These are phyloP conservation scores for Pichia sp. DNA, from an alignment of 1,139 yeast species.

Conservation along the genomic window DNA sequence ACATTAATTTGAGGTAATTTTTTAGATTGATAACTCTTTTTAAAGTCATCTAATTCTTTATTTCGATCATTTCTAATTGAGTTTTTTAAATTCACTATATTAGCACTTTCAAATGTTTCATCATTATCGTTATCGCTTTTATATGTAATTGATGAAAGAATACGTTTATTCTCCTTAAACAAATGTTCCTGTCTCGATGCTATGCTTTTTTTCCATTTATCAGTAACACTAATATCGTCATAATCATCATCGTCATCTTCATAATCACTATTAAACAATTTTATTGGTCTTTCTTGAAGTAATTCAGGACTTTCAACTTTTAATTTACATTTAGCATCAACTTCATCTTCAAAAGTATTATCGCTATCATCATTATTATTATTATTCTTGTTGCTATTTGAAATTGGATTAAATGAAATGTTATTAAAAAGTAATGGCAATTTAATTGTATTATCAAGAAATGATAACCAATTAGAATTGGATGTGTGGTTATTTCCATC, in stretches of 20 bases:
- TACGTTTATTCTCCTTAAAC: conserved; percentile 2
- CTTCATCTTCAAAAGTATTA: conserved; percentile 4
- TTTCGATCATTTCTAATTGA: conserved; percentile 8
- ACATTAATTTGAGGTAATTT: conserved; percentile 15
- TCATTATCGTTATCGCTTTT: conserved; percentile 8
- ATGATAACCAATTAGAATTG: conserved; percentile 4
- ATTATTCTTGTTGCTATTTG: not conserved
- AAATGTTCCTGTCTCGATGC: conserved; percentile 13
- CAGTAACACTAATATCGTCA: not conserved
- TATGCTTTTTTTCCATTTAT: conserved; percentile 10
- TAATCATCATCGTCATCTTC: conserved; percentile 5
- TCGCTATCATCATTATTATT: not conserved
- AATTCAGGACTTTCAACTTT: conserved; percentile 17
- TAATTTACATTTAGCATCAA: conserved; percentile 1
- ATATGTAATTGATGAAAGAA: conserved; percentile 3
- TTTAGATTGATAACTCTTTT: conserved; percentile 19
- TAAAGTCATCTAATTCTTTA: conserved; percentile 11
- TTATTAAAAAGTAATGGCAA: conserved; percentile 8
- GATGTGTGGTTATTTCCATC: not conserved
- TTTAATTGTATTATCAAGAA: conserved; percentile 9
- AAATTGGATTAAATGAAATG: conserved; percentile 1
- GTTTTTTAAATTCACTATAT: conserved; percentile 20
- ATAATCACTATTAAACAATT: conserved; percentile 22
- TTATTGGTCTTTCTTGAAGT: conserved; percentile 18
- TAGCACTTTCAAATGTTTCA: conserved; percentile 21